Percentiles rank a stretch among this genome's conserved stretches.
phyloP scores from a whole-genome alignment of 2,329 filamentous ascomycete genomes.

The Trichoderma koningii region DNA sequence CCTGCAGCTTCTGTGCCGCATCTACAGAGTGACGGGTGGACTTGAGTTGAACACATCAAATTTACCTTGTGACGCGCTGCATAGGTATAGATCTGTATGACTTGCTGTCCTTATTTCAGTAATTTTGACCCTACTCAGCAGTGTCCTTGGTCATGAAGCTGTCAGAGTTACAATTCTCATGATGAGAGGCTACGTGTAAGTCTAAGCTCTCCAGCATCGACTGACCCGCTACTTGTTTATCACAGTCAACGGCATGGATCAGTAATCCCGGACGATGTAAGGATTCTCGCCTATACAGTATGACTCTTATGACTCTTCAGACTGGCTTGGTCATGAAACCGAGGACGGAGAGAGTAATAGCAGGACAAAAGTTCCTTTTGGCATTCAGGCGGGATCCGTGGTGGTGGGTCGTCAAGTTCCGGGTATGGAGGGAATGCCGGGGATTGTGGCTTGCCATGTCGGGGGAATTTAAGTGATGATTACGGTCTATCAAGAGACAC shows the following conservation, averaged over 20 bases:
- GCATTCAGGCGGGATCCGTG: background rate
- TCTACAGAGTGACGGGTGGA: too few relatives aligned
- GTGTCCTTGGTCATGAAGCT: background rate
- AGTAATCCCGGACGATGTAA: too few relatives aligned
- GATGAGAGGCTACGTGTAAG: too few relatives aligned
- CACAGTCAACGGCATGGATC: background rate
- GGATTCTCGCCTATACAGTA: too few relatives aligned
- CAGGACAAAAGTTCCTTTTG: conserved; percentile 10
- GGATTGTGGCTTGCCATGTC: background rate
- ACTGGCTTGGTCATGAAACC: background rate
- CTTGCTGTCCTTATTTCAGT: background rate
- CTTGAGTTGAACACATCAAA: background rate
- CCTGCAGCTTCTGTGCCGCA: background rate
- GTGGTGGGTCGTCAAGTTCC: conserved; percentile 1
- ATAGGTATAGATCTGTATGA: too few relatives aligned
- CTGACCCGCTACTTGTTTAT: too few relatives aligned
- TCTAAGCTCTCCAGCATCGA: too few relatives aligned
- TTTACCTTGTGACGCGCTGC: background rate
- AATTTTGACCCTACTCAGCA: background rate
- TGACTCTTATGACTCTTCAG: too few relatives aligned
- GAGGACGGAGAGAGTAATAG: too few relatives aligned
- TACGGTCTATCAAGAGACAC: background rate
- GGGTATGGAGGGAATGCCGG: conserved; percentile 6
- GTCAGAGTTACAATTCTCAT: too few relatives aligned
- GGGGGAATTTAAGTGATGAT: background rate